A percentile compares a stretch with the other conserved stretches of the same genome.
phyloP scores from a whole-genome alignment of 2,329 filamentous ascomycete species.

The Beauveria australis region DNA sequence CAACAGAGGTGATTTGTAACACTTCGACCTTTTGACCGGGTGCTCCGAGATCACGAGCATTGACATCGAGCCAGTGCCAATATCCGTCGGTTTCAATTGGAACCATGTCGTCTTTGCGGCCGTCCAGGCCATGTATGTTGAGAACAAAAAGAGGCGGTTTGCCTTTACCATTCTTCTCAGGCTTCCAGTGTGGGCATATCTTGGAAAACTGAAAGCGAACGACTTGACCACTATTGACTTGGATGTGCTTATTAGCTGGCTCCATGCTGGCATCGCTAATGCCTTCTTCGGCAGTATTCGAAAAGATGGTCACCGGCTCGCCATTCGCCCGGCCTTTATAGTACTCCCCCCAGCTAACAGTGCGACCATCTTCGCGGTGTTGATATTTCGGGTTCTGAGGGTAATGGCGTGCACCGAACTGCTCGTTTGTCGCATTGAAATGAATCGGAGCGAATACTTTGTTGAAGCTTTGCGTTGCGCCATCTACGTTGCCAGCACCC shows the following conservation, averaged over 20 bases:
- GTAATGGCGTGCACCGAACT: conserved; percentile 76
- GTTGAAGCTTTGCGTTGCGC: conserved; percentile 20
- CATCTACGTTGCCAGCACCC: conserved; percentile 69
- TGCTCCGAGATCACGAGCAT: conserved; percentile 54
- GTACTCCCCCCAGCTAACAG: conserved; percentile 74
- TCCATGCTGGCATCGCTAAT: conserved; percentile 50
- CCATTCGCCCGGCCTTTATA: conserved; percentile 50
- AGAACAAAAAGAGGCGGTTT: conserved; percentile 63
- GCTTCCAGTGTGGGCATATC: conserved; percentile 74
- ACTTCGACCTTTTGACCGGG: conserved; percentile 62
- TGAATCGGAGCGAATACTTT: conserved; percentile 55
- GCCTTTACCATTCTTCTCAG: conserved; percentile 58
- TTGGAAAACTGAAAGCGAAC: conserved; percentile 76
- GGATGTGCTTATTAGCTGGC: conserved; percentile 45
- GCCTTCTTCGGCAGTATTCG: conserved; percentile 39
- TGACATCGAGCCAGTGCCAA: conserved; percentile 75
- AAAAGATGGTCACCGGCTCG: conserved; percentile 39
- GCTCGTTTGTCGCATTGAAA: conserved; percentile 60
- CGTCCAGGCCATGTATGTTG: conserved; percentile 56
- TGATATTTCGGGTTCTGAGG: conserved; percentile 61
- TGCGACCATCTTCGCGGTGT: conserved; percentile 64
- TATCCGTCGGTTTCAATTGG: conserved; percentile 70
- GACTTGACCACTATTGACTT: conserved; percentile 45
- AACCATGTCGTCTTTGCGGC: conserved; percentile 57
- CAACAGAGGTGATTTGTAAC: conserved; percentile 47